These are phyloP conservation scores for Juglanconis juglandina DNA, from an alignment of 2,329 filamentous ascomycete species.

Conservation along the genomic window DNA sequence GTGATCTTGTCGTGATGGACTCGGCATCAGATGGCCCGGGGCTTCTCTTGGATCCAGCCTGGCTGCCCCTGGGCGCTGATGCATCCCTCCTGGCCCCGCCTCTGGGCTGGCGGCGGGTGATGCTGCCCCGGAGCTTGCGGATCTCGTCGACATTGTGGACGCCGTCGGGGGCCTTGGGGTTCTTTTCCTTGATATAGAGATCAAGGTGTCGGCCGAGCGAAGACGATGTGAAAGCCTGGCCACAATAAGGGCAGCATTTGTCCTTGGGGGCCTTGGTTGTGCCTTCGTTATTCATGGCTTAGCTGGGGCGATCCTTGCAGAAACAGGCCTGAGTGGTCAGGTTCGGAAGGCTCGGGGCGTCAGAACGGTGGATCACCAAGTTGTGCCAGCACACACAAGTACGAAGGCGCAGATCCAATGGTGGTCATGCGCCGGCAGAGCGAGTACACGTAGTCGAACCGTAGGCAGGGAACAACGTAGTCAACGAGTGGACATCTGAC, in stretches of 20 bases:
- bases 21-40: conserved; percentile 37
- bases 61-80: conserved; percentile 56
- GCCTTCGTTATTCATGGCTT: conserved; percentile 32
- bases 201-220: conserved; percentile 91
- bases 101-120: conserved; percentile 81
- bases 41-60: conserved; percentile 40
- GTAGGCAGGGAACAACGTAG: neutral
- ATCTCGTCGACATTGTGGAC: conserved; percentile 90
- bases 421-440: neutral
- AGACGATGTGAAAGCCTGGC: conserved; percentile 87
- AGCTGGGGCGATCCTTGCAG: conserved; percentile 26
- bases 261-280: conserved; percentile 67
- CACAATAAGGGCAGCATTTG: conserved; percentile 82
- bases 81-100: conserved; percentile 59
- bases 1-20: conserved; percentile 29
- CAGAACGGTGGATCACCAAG: neutral
- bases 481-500: neutral
- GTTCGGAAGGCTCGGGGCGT: neutral
- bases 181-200: conserved; percentile 89
- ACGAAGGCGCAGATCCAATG: neutral
- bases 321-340: neutral
- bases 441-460: neutral
- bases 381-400: conserved; percentile 1
- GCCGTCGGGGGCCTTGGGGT: conserved; percentile 82
- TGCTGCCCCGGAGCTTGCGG: conserved; percentile 73